These are phyloP conservation scores for Abortiporus biennis DNA, from an alignment of 1,284 basidiomycete genomes.

Conservation along the genomic window DNA sequence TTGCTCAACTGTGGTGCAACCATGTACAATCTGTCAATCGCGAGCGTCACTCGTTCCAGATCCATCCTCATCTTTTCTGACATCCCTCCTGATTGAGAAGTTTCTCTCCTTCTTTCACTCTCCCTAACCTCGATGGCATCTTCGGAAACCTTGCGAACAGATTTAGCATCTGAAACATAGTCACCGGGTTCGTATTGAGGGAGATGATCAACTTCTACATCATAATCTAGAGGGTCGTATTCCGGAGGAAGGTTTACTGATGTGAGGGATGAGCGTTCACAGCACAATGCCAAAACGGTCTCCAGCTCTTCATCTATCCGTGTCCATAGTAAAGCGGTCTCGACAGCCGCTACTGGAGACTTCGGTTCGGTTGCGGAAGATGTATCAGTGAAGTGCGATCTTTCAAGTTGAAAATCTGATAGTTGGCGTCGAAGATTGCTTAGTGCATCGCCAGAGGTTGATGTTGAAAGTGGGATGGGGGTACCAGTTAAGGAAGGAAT, in stretches of 20 bases:
- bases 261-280: background rate
- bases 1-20: constrained; percentile 81
- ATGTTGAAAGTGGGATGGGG: constrained; percentile 10
- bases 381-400: constrained; percentile 20
- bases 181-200: constrained; percentile 61
- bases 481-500: background rate
- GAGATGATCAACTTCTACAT: constrained; percentile 39
- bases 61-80: constrained; percentile 74
- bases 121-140: constrained; percentile 8
- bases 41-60: constrained; percentile 74
- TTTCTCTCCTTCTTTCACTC: background rate
- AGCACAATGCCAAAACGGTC: constrained; percentile 54
- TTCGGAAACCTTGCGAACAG: constrained; percentile 2
- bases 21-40: constrained; percentile 80
- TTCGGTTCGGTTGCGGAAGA: constrained; percentile 12
- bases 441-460: constrained; percentile 39
- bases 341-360: constrained; percentile 50
- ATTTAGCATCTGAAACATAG: constrained; percentile 23
- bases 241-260: background rate
- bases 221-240: constrained; percentile 1
- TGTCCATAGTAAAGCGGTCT: constrained; percentile 66
- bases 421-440: constrained; percentile 62
- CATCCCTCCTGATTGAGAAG: constrained; percentile 1
- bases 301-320: constrained; percentile 72
- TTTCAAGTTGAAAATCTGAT: constrained; percentile 57